Evolutionary conservation across 75 land plant species (phyloP).

Genomic region (Azolla pinnata): DNA sequence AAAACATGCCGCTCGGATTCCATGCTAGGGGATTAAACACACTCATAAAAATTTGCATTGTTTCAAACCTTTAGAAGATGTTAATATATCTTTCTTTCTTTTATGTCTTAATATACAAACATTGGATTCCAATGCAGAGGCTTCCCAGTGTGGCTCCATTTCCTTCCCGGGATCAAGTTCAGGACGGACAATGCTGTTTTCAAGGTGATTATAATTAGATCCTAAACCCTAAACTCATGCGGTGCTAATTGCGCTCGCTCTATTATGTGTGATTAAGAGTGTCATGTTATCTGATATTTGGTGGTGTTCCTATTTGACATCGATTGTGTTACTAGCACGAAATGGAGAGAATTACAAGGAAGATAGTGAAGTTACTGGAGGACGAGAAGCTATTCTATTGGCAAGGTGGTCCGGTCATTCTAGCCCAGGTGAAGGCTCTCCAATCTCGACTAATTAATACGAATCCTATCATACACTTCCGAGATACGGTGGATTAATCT

Average conservation of each 20-base stretch:
- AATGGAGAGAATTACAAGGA: constrained; percentile 53
- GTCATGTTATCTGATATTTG: too few species aligned
- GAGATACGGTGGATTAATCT: neutral
- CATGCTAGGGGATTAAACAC: too few species aligned
- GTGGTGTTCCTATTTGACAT: too few species aligned
- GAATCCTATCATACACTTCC: neutral
- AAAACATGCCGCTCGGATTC: too few species aligned
- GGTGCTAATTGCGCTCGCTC: too few species aligned
- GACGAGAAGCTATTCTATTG: constrained; percentile 44
- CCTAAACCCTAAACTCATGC: too few species aligned
- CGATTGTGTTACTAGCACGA: constrained; percentile 21
- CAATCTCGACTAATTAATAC: neutral
- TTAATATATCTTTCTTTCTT: too few species aligned
- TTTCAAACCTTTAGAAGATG: too few species aligned
- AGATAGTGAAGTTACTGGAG: constrained; percentile 62
- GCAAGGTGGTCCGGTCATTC: constrained; percentile 76
- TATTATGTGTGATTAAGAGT: too few species aligned
- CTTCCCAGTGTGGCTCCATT: constrained; percentile 22
- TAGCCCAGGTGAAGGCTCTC: constrained; percentile 54
- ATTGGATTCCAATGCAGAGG: too few species aligned
- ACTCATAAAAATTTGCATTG: too few species aligned
- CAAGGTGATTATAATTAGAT: constrained; percentile 18
- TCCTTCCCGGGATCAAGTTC: constrained; percentile 20
- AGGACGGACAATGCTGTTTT: constrained; percentile 19
- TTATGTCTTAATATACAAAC: too few species aligned